Evolutionary conservation across 2,329 filamentous ascomycete genomes (phyloP), one percentile per base, ranked within the genome.

Genomic region (Drechslerella coelobrocha): DNA sequence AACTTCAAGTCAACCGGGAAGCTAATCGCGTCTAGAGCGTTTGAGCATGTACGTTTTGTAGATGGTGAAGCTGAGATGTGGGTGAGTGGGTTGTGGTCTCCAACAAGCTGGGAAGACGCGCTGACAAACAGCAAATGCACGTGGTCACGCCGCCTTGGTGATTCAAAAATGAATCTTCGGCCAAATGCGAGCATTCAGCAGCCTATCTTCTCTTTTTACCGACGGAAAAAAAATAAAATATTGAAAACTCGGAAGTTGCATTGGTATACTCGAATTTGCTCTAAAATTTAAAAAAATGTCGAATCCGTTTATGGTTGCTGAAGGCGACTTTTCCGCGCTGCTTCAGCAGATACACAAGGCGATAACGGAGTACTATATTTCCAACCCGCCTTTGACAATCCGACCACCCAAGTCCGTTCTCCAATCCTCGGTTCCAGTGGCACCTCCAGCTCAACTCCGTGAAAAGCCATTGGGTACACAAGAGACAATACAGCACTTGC

Each of bases 341-440:
- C 41, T 71, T 0, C 29, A 48, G 4, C 59, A 71, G 23, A 63
- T 71, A 17, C 53, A 71, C 7, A 48, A 63, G n/a, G 48, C 29
- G 3, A 50, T 71, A 54, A 71, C 66, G 6, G 17, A 71, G 41
- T 71, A 71, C 37, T 63, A 71, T 17, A 54, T 71, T 7, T 63
- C 66, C 47, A 71, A 60, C 17, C 59, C 66, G 43, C 66, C 66
- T 7, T 51, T 23, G n/a, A 45, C 47, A 10, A 71, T 71, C 19
- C 65, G 65, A 23, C 57, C 65, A 9, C 7, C 57, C n/a, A 19
- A 52, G 17, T 4, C 39, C 10, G 19, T 54, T 19, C 52, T 71
- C 3, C 52, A 63, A 37, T 47, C 65, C 2, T 6, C 51, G n/a
- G 59, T 60, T 17, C 59, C 62, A 55, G 29, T 39, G 23, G 53